phyloP scores from a whole-genome alignment of 768 basidiomycete species.

The Candolleomyces eurysporus region DNA sequence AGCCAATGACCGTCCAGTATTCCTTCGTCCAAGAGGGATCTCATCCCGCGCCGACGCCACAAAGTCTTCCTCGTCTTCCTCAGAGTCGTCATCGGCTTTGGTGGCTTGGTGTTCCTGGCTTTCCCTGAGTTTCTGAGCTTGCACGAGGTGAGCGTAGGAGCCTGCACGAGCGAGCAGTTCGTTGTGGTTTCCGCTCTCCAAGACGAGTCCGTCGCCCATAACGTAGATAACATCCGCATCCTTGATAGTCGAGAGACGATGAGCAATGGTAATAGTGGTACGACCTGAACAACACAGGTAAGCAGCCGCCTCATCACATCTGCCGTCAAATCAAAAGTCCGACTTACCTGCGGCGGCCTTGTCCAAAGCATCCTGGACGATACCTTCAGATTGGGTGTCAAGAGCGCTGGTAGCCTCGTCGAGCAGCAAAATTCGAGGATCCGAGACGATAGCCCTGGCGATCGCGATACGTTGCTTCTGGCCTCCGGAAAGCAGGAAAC shows the following conservation, averaged over 20 bases:
- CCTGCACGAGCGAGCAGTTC: constrained; percentile 56
- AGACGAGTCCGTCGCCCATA: constrained; percentile 72
- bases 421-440: constrained; percentile 72
- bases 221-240: constrained; percentile 74
- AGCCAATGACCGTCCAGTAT: constrained; percentile 53
- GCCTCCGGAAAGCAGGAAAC: constrained; percentile 36
- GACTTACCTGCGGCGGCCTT: constrained; percentile 59
- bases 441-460: constrained; percentile 76
- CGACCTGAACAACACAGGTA: constrained; percentile 29
- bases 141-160: constrained; percentile 64
- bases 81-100: constrained; percentile 19
- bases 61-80: constrained; percentile 28
- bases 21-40: constrained; percentile 45
- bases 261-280: constrained; percentile 70
- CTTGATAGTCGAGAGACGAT: constrained; percentile 72
- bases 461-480: constrained; percentile 82
- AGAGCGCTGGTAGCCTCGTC: constrained; percentile 80
- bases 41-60: constrained; percentile 31
- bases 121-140: constrained; percentile 48
- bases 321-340: neutral
- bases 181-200: constrained; percentile 72
- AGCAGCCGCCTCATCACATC: neutral
- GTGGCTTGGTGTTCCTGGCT: neutral
- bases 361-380: constrained; percentile 81
- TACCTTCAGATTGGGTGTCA: constrained; percentile 73